These are phyloP conservation scores for Plasmodium fragile DNA, from an alignment of 169 alveolate species.

Conservation along the genomic window DNA sequence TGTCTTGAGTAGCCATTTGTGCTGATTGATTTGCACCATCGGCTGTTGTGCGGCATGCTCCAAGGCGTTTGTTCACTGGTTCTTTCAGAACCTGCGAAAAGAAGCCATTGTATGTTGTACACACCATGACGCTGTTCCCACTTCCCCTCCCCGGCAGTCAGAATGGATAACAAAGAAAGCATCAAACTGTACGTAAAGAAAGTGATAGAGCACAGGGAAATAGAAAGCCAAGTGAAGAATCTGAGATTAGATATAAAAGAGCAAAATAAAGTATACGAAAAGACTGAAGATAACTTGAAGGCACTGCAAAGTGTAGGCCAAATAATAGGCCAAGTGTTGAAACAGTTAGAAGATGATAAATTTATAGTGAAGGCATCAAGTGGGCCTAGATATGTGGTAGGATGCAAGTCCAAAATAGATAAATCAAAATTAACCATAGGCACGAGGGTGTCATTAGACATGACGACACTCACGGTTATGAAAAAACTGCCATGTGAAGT, in stretches of 20 bases:
- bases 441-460: constrained; percentile 98
- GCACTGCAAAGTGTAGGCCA: constrained; percentile 99
- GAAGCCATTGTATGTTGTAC: neutral
- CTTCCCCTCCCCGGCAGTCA: neutral
- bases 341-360: constrained; percentile 95
- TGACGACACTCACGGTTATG: constrained; percentile 99
- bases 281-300: constrained; percentile 96
- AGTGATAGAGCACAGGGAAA: constrained; percentile 82
- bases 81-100: neutral
- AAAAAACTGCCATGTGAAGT: constrained; percentile 97
- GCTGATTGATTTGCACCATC: neutral
- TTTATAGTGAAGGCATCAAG: constrained; percentile 96
- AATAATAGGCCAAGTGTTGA: constrained; percentile 97
- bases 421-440: constrained; percentile 94
- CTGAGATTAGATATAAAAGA: constrained; percentile 85
- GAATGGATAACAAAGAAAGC: constrained; percentile 73
- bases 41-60: neutral
- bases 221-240: constrained; percentile 80
- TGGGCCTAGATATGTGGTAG: constrained; percentile 99
- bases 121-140: neutral
- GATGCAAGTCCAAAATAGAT: constrained; percentile 95
- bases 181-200: constrained; percentile 78
- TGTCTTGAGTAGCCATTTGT: neutral
- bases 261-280: constrained; percentile 90
- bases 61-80: neutral